Evolutionary conservation across 2,329 filamentous ascomycete species (phyloP).

Genomic region (Beauveria sp.): DNA sequence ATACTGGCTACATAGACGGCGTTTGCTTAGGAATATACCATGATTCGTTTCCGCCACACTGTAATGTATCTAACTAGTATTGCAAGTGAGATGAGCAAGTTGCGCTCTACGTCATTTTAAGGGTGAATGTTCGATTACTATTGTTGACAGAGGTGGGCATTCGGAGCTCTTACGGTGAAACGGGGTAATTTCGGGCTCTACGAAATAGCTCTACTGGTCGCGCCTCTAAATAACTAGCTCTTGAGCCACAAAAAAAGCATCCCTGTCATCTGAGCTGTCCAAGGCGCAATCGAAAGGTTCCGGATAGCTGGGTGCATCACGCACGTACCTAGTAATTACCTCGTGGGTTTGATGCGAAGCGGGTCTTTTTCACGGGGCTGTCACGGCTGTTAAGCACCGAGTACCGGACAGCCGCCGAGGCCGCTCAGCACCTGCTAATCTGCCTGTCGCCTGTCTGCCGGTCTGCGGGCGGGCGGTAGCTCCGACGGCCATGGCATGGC

Average conservation of each 20-base stretch:
- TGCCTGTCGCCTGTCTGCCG: too few relatives aligned
- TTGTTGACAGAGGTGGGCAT: too few relatives aligned
- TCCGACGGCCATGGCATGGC: neutral
- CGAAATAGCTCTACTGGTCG: too few relatives aligned
- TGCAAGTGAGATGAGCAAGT: too few relatives aligned
- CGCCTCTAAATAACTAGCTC: too few relatives aligned
- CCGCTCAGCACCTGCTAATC: neutral
- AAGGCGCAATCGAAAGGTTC: neutral
- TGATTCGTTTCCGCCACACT: neutral
- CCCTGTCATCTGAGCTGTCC: too few relatives aligned
- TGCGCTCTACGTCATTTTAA: too few relatives aligned
- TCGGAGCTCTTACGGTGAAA: too few relatives aligned
- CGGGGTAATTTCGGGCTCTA: too few relatives aligned
- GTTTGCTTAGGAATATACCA: neutral
- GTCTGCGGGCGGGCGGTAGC: neutral
- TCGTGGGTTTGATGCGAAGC: neutral
- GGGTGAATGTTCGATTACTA: too few relatives aligned
- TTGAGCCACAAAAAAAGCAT: too few relatives aligned
- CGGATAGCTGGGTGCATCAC: neutral
- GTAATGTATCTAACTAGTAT: too few relatives aligned
- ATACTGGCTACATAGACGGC: neutral
- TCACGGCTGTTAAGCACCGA: neutral
- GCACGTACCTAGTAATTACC: neutral
- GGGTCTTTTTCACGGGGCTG: neutral
- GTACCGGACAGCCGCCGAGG: neutral